phyloP scores from a whole-genome alignment of 352 stramenopile genomes.

The Blastocystis hominis region DNA sequence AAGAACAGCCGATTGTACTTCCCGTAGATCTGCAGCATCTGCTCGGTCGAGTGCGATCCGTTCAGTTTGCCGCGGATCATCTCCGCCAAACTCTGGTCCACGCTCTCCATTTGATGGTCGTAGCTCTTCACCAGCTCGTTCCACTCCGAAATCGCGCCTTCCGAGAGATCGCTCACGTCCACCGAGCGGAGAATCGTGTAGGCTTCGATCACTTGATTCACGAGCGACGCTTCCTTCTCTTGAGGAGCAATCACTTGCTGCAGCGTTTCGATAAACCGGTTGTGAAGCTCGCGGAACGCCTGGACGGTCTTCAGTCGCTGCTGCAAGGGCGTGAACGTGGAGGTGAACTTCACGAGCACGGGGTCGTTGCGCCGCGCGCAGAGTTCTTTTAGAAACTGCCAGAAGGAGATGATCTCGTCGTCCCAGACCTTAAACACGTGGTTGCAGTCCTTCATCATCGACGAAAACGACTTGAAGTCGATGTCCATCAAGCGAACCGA shows the following conservation, averaged over 20 bases:
- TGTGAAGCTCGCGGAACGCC: slow-evolving; percentile 79
- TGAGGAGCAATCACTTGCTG: slow-evolving; percentile 64
- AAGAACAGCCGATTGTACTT: slow-evolving; percentile 96
- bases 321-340: slow-evolving; percentile 72
- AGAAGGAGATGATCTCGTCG: slow-evolving; percentile 64
- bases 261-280: slow-evolving; percentile 76
- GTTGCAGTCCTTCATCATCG: background rate
- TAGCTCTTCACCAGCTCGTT: slow-evolving; percentile 77
- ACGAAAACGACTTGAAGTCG: slow-evolving; percentile 52
- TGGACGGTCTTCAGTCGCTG: slow-evolving; percentile 75
- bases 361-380: slow-evolving; percentile 71
- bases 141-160: slow-evolving; percentile 72
- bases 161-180: slow-evolving; percentile 74
- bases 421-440: slow-evolving; percentile 54
- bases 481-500: slow-evolving; percentile 36
- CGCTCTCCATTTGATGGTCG: slow-evolving; percentile 77
- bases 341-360: slow-evolving; percentile 62
- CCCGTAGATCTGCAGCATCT: slow-evolving; percentile 90
- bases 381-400: slow-evolving; percentile 75
- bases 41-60: slow-evolving; percentile 79
- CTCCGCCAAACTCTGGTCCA: slow-evolving; percentile 80
- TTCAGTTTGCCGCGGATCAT: slow-evolving; percentile 76
- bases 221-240: slow-evolving; percentile 42
- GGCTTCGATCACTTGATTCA: slow-evolving; percentile 69
- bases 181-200: slow-evolving; percentile 73